A percentile compares a stretch with the other conserved stretches of the same genome.
These are phyloP conservation scores for Euphorbia celastroides DNA, from an alignment of 441 rosid genomes.

Conservation along the genomic window DNA sequence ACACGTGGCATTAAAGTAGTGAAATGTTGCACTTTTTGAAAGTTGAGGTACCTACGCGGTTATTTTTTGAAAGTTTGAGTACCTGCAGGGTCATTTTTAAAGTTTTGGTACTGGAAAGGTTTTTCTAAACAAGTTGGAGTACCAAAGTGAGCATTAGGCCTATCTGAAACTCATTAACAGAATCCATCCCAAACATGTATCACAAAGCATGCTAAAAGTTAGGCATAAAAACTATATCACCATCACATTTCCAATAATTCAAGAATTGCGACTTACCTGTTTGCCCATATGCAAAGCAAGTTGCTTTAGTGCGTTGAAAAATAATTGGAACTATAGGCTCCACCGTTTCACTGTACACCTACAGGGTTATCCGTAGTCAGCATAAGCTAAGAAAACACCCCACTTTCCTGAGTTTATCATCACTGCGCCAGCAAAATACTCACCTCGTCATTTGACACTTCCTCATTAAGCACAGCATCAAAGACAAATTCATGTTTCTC, in stretches of 20 bases:
- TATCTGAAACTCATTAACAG: neutral
- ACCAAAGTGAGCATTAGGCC: too few relatives aligned
- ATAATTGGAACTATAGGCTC: constrained; percentile 97
- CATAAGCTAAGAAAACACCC: constrained; percentile 7
- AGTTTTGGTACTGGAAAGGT: too few relatives aligned
- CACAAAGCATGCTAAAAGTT: too few relatives aligned
- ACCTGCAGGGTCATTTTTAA: too few relatives aligned
- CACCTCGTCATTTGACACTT: constrained; percentile 96
- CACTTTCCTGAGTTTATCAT: neutral
- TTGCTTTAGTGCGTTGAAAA: constrained; percentile 91
- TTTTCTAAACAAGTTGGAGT: too few relatives aligned
- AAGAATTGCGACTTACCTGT: constrained; percentile 50
- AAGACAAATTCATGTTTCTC: constrained; percentile 96
- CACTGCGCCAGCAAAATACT: constrained; percentile 21
- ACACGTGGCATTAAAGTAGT: too few relatives aligned
- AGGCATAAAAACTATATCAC: neutral
- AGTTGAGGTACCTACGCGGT: too few relatives aligned
- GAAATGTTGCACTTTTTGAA: too few relatives aligned
- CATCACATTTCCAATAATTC: constrained; percentile 4
- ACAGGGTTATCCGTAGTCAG: constrained; percentile 13
- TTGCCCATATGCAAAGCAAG: constrained; percentile 99
- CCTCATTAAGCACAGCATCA: constrained; percentile 90
- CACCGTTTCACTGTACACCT: constrained; percentile 93
- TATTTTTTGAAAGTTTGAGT: too few relatives aligned
- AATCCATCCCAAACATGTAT: too few relatives aligned